Conservation (phyloP, 1,139 yeast genomes). For the Petasospora fabianii region DNA sequence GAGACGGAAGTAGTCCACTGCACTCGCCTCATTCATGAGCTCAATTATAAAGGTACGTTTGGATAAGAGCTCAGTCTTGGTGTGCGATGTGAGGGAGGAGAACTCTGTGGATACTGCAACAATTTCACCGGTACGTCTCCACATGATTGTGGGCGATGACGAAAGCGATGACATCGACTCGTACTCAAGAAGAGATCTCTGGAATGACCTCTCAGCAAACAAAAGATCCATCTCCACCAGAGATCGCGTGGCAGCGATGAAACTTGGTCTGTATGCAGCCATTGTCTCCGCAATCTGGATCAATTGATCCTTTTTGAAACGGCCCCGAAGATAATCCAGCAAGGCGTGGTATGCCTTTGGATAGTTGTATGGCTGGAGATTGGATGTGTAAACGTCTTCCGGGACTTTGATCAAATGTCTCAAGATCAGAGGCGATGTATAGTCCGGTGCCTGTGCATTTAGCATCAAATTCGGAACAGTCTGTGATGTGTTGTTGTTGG, state of each 20-base stretch:
- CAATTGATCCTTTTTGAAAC: slow-evolving; percentile 51
- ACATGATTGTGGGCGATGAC: slow-evolving; percentile 68
- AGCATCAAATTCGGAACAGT: slow-evolving; percentile 16
- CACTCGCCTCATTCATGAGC: slow-evolving; percentile 78
- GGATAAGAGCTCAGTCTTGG: slow-evolving; percentile 30
- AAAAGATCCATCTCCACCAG: slow-evolving; percentile 63
- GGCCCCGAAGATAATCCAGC: slow-evolving; percentile 48
- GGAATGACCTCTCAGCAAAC: slow-evolving; percentile 65
- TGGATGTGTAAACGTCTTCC: slow-evolving; percentile 55
- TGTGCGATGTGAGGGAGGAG: slow-evolving; percentile 55
- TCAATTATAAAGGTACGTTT: slow-evolving; percentile 68
- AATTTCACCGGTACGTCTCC: slow-evolving; percentile 78
- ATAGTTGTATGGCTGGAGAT: slow-evolving; percentile 57
- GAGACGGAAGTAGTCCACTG: slow-evolving; percentile 76
- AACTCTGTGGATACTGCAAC: slow-evolving; percentile 69
- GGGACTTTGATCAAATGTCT: slow-evolving; percentile 62
- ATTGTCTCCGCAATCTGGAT: slow-evolving; percentile 59
- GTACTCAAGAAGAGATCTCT: slow-evolving; percentile 62
- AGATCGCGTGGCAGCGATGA: slow-evolving; percentile 67
- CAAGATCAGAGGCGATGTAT: slow-evolving; percentile 51
- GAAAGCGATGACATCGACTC: slow-evolving; percentile 46
- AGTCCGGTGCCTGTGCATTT: slow-evolving; percentile 34
- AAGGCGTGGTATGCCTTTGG: slow-evolving; percentile 65
- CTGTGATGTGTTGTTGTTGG: slow-evolving; percentile 24
- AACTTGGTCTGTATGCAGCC: slow-evolving; percentile 69